Percentiles rank a stretch among this genome's conserved stretches.
phyloP scores from a whole-genome alignment of 257 asterid genomes.

The Solanum pennellii region DNA sequence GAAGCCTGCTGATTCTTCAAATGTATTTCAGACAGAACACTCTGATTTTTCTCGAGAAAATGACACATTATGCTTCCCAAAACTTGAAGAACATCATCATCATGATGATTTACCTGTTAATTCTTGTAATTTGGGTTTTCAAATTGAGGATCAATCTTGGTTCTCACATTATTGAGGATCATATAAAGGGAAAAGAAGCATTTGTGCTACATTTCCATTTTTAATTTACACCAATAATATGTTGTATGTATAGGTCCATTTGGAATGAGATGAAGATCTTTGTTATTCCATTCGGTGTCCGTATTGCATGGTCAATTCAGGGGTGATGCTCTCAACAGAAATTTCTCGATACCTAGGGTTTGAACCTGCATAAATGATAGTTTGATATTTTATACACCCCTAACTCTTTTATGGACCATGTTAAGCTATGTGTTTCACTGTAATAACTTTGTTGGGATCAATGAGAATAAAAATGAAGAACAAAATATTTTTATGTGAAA shows the following conservation, averaged over 20 bases:
- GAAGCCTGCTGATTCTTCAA: constrained; percentile 42
- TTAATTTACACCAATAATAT: neutral
- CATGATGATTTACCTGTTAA: constrained; percentile 35
- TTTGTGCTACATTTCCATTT: neutral
- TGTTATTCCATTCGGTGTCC: too few relatives aligned
- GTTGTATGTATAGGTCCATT: neutral
- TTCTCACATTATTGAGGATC: constrained; percentile 45
- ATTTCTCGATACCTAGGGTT: too few relatives aligned
- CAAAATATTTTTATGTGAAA: too few relatives aligned
- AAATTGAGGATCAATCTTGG: constrained; percentile 70
- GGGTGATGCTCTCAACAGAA: too few relatives aligned
- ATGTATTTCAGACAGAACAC: constrained; percentile 26
- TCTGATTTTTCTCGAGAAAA: constrained; percentile 56
- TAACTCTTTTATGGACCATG: too few relatives aligned
- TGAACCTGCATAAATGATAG: too few relatives aligned
- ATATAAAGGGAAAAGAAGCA: neutral
- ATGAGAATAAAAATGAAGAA: too few relatives aligned
- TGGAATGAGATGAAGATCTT: neutral
- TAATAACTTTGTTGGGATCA: too few relatives aligned
- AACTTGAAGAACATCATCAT: constrained; percentile 37
- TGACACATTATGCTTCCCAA: constrained; percentile 36
- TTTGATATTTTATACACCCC: too few relatives aligned
- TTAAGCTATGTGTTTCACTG: too few relatives aligned
- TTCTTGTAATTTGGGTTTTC: constrained; percentile 49
- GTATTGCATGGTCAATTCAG: too few relatives aligned